Evolutionary conservation across 805 yeast genomes (phyloP), one percentile per base, ranked within the genome.

Genomic region (Candida manassasensis): DNA sequence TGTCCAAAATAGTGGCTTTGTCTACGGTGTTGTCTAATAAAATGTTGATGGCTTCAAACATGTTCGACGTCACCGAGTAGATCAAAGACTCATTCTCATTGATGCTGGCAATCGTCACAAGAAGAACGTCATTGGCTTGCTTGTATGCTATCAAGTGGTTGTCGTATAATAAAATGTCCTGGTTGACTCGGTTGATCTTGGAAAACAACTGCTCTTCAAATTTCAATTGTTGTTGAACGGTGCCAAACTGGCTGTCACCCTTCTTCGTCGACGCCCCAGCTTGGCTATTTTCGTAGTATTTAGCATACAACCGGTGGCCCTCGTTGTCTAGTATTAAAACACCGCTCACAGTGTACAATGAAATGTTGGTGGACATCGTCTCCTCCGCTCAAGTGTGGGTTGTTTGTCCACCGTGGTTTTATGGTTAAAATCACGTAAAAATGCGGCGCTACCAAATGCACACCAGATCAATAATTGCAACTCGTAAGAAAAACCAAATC

Each of bases 51-150:
- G 95, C 84, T 43, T 88, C 95, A 46, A 75, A 75, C 43, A 93
- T 71, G 19, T 90, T 95, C 44, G 76, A 70, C 35, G 88, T 74
- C 24, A 84, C 81, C 32, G 81, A 80, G 61, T 73, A 86, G 27
- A 90, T 64, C 61, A 88, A 67, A 19, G 81, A 65, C 63, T 93
- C 98, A 59, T 88, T 93, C 62, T 90, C 97, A 42, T 82, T 81
- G 38, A 83, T 56, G 21, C 75, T 75, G 24, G 90, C 90, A 36
- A 87, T 75, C 32, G 89, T 55, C 47, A 82, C 78, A 37, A 93
- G 57, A 17, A 83, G 60, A 28, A 82, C 73, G 55, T 93, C 97
- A 36, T 85, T 72, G 40, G 75, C 67, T 59, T 88, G 94, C 59
- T 85, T 88, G 64, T 88, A 93, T n/a, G 87, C 81, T 26, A 89